A percentile compares a stretch with the other conserved stretches of the same genome.
Conservation (phyloP, 2,329 filamentous ascomycete species). For the Colletotrichum eremochloae region DNA sequence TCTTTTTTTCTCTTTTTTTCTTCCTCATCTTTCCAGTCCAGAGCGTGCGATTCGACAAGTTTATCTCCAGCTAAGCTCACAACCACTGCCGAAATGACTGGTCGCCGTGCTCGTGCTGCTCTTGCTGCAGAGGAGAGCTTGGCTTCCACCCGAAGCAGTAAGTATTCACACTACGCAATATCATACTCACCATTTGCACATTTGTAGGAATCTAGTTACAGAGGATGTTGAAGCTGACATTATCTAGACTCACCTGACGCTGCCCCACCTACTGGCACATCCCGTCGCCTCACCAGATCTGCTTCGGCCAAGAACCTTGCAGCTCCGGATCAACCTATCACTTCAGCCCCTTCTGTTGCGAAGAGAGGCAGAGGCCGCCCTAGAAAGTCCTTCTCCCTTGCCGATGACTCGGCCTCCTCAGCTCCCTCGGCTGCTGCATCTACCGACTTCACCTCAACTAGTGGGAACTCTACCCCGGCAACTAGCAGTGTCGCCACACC, state of each 20-base stretch:
- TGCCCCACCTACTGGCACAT: not conserved
- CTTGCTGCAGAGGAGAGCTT: conserved; percentile 22
- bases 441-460: conserved; percentile 50
- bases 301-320: conserved; percentile 37
- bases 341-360: conserved; percentile 26
- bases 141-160: conserved; percentile 32
- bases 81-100: conserved; percentile 15
- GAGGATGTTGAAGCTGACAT: not conserved
- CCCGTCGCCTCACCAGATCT: conserved; percentile 40
- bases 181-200: too few species aligned
- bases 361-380: conserved; percentile 50
- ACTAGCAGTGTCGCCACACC: conserved; percentile 59
- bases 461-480: conserved; percentile 58
- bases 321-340: not conserved
- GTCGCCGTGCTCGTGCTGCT: conserved; percentile 30
- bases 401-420: conserved; percentile 52
- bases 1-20: not conserved
- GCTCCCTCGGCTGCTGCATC: conserved; percentile 54
- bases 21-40: not conserved
- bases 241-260: conserved; percentile 21
- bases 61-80: not conserved
- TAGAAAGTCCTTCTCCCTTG: conserved; percentile 45
- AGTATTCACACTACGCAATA: not conserved
- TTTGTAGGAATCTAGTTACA: not conserved
- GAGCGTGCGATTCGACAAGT: not conserved